A percentile compares a stretch with the other conserved stretches of the same genome.
These are phyloP conservation scores for Jacaranda mimosifolia DNA, from an alignment of 257 asterid genomes.

Conservation along the genomic window DNA sequence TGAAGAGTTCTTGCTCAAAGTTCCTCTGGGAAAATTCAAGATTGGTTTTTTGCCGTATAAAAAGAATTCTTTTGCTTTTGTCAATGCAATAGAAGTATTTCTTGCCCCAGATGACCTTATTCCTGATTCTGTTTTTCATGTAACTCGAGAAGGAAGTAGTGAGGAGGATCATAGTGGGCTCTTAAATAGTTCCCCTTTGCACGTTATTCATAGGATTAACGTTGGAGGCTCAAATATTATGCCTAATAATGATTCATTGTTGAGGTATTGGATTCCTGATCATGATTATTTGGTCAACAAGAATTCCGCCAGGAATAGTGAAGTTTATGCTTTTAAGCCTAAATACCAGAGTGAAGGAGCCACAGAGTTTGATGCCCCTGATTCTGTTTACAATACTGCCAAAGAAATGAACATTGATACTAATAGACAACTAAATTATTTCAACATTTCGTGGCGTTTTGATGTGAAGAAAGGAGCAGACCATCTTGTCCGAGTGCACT, in stretches of 20 bases:
- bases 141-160: slow-evolving; percentile 23
- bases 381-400: slow-evolving; percentile 46
- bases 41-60: slow-evolving; percentile 43
- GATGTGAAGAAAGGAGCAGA: slow-evolving; percentile 24
- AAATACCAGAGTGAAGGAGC: background rate
- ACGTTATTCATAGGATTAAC: slow-evolving; percentile 51
- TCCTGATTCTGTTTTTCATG: slow-evolving; percentile 8
- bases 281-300: slow-evolving; percentile 32
- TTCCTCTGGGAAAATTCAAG: slow-evolving; percentile 30
- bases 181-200: slow-evolving; percentile 27
- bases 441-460: slow-evolving; percentile 47
- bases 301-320: background rate
- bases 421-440: background rate
- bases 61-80: slow-evolving; percentile 42
- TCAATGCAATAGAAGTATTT: slow-evolving; percentile 54
- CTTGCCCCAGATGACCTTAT: slow-evolving; percentile 40
- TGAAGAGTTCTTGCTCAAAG: slow-evolving; percentile 44
- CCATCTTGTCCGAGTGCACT: slow-evolving; percentile 45
- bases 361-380: slow-evolving; percentile 44
- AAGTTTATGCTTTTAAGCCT: background rate
- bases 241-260: slow-evolving; percentile 34
- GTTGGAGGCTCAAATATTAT: slow-evolving; percentile 48
- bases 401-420: slow-evolving; percentile 26
- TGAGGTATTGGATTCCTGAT: slow-evolving; percentile 56
- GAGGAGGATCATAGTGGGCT: background rate